Evolutionary conservation across 169 alveolate genomes (phyloP), one percentile per base, ranked within the genome.

Genomic region (Plasmodium vivax): DNA sequence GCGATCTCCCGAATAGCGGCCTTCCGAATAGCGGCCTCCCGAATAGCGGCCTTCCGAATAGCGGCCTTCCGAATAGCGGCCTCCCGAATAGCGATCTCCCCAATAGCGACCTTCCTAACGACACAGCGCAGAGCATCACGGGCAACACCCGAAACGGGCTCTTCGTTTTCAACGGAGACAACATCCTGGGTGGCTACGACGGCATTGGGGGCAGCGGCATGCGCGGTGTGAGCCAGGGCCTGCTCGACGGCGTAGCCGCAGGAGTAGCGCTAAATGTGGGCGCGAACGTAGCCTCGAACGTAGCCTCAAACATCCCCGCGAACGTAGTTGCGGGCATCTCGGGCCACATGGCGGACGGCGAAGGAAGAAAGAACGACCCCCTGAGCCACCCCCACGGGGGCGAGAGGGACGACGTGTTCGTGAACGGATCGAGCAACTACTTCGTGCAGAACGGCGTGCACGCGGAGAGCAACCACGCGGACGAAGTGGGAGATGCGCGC

Each of bases 371-470:
- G 38, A 68, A 68, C 77, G 77, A 68, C 12, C 32, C 41, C 27
- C 16, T 51, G 38, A 68, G 38, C 38, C 32, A 27, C 38, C 23
- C 8, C 77, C 32, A n/a, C 38, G 32, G 47, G 51, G 74, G 45
- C 71, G 73, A 36, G 41, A 45, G 62, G 34, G 74, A 45, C 23
- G 27, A 54, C 79, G 19, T 45, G 36, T 82, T 58, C 47, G 62
- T 36, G 16, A 83, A 83, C 32, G 92, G 73, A 58, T 27, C 92
- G 2, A 83, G 74, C 51, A 83, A 83, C 47, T 83, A 58, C 74
- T 83, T 83, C 73, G 30, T 83, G 43, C 92, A 83, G 51, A 77
- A 83, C 43, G 92, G 74, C n/a, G 34, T 83, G 7, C 92, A 83
- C 74, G 81, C 82, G 16, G 82, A 83, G 43, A 58, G 92, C 41